Evolutionary conservation across 192 early-diverging fungal species (phyloP).

Genomic region (Umbelopsis sp.): DNA sequence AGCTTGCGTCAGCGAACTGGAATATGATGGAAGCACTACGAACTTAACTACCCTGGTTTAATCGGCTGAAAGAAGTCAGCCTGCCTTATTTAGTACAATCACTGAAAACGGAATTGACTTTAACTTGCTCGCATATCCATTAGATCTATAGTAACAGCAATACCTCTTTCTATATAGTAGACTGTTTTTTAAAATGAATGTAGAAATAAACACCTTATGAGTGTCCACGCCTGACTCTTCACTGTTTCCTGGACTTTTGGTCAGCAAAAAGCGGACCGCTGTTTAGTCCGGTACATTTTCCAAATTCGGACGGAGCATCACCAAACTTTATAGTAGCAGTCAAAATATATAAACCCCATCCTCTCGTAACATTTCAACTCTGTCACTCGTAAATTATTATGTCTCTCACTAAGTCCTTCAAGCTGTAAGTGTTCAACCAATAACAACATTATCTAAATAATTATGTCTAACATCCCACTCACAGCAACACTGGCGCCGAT

Average conservation of each 20-base stretch:
- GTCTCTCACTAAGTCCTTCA: constrained; percentile 7
- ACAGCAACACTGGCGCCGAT: constrained; percentile 56
- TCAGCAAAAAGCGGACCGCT: neutral
- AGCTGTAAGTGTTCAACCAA: neutral
- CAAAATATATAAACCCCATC: neutral
- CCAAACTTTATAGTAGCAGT: neutral
- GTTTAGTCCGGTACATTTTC: neutral
- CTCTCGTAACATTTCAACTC: too few relatives aligned
- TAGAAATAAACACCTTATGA: neutral
- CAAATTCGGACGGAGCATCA: neutral
- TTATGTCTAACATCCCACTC: neutral
- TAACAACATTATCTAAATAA: neutral
- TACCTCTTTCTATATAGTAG: neutral
- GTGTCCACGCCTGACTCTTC: too few relatives aligned
- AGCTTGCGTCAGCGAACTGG: constrained; percentile 16
- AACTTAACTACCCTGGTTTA: neutral
- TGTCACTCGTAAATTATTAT: neutral
- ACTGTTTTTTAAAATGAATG: neutral
- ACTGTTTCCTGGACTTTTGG: too few relatives aligned
- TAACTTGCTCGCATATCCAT: neutral
- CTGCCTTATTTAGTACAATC: constrained; percentile 9
- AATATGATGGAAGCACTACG: constrained; percentile 11
- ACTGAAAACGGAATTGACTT: neutral
- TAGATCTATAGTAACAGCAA: neutral
- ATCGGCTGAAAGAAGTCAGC: too few relatives aligned